These are phyloP conservation scores for Exophiala oligosperma DNA, from an alignment of 2,329 filamentous ascomycete species.

Conservation along the genomic window DNA sequence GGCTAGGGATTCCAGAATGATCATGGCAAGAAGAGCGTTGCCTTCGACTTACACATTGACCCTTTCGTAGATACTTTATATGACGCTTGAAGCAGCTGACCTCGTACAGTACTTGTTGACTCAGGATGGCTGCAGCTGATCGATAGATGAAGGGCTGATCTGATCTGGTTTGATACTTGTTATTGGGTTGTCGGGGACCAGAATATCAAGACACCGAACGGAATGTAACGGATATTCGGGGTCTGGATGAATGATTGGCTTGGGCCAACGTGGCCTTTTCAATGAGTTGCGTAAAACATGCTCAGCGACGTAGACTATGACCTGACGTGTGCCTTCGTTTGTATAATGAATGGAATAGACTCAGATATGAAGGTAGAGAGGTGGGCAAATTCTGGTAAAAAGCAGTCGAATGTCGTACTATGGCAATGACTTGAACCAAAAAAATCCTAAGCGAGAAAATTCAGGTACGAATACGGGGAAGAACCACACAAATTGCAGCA, in stretches of 20 bases:
- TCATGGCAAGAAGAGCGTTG: not conserved
- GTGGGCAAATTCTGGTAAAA: too few relatives aligned
- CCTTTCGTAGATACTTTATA: not conserved
- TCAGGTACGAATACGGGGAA: too few relatives aligned
- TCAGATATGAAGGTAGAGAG: too few relatives aligned
- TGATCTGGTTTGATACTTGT: not conserved
- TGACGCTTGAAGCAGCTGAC: not conserved
- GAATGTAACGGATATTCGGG: not conserved
- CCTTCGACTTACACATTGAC: not conserved
- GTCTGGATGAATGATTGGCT: not conserved
- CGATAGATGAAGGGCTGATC: not conserved
- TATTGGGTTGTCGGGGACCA: slow-evolving; percentile 10
- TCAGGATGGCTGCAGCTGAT: not conserved
- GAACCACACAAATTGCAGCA: too few relatives aligned
- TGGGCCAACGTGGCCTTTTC: too few relatives aligned
- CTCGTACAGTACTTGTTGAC: not conserved
- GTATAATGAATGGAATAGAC: too few relatives aligned
- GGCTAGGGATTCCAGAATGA: not conserved
- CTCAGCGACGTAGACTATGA: not conserved
- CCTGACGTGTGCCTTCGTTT: too few relatives aligned
- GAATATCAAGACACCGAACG: not conserved
- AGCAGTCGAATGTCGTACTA: too few relatives aligned
- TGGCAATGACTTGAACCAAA: too few relatives aligned
- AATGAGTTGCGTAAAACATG: not conserved
- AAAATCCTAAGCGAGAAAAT: too few relatives aligned